phyloP scores from a whole-genome alignment of 345 rosid genomes.

The Rhizophora mangle region DNA sequence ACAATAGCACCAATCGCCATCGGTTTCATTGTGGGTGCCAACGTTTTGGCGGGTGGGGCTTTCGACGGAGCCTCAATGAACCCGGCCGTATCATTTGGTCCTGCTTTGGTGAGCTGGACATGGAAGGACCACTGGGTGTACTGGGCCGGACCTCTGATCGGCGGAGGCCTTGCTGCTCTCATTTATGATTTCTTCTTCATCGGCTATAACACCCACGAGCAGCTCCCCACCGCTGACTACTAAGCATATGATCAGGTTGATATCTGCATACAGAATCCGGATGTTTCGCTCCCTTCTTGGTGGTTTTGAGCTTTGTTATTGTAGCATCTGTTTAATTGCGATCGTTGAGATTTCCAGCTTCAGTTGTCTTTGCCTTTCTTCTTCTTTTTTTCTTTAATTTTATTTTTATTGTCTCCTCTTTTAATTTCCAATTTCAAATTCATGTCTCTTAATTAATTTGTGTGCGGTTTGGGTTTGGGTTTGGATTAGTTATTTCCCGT shows the following conservation, averaged over 20 bases:
- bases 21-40: constrained; percentile 10
- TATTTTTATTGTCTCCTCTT: too few relatives aligned
- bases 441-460: too few relatives aligned
- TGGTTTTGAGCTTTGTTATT: too few relatives aligned
- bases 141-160: constrained; percentile 2
- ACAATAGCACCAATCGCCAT: constrained; percentile 1
- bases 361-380: too few relatives aligned
- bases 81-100: constrained; percentile 8
- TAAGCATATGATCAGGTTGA: neutral
- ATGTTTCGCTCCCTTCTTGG: too few relatives aligned
- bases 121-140: constrained; percentile 16
- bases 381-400: too few relatives aligned
- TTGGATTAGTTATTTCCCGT: too few relatives aligned
- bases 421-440: too few relatives aligned
- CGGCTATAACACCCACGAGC: neutral
- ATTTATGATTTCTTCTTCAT: constrained; percentile 4
- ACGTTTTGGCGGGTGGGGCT: constrained; percentile 10
- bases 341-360: too few relatives aligned
- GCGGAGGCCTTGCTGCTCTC: neutral
- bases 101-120: constrained; percentile 8
- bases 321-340: too few relatives aligned
- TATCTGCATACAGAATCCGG: too few relatives aligned
- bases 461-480: too few relatives aligned
- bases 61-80: constrained; percentile 14
- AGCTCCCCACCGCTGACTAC: neutral